Evolutionary conservation across 768 basidiomycete genomes (phyloP).

Genomic region (Tylopilus felleus): DNA sequence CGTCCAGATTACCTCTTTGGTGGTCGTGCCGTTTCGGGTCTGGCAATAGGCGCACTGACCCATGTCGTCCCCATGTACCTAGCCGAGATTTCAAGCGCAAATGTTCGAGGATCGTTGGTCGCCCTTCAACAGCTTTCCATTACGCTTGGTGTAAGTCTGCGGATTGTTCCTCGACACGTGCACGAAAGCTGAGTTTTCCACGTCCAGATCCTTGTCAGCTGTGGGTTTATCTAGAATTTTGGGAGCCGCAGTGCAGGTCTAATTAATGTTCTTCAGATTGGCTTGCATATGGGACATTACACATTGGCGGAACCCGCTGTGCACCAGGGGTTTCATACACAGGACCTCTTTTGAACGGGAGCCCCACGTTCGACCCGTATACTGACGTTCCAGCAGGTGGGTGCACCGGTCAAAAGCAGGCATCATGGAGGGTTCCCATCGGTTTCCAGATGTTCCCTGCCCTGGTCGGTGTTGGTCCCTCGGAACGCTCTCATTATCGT

Average conservation of each 20-base stretch:
- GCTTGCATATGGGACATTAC: conserved; percentile 32
- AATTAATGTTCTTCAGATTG: conserved; percentile 19
- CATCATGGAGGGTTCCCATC: conserved; percentile 36
- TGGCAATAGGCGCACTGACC: conserved; percentile 21
- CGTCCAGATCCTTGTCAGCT: conserved; percentile 30
- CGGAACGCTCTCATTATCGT: not conserved
- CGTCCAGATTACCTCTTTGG: conserved; percentile 25
- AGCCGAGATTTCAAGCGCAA: conserved; percentile 38
- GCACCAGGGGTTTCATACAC: conserved; percentile 29
- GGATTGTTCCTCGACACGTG: not conserved
- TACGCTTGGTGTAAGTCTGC: conserved; percentile 31
- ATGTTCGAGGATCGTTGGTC: conserved; percentile 37
- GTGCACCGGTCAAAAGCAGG: conserved; percentile 31
- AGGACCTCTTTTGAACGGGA: conserved; percentile 31
- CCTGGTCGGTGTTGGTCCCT: conserved; percentile 22
- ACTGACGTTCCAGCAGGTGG: conserved; percentile 31
- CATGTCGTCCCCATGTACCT: conserved; percentile 33
- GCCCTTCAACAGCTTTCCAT: conserved; percentile 34
- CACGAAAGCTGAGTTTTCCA: not conserved
- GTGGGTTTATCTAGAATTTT: conserved; percentile 13
- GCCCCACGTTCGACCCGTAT: conserved; percentile 27
- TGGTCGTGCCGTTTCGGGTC: conserved; percentile 25
- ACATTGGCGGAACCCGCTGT: conserved; percentile 32
- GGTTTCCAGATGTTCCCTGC: conserved; percentile 39
- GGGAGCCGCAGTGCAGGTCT: not conserved